Evolutionary conservation across 176 grass and related monocot species (phyloP), one percentile per base, ranked within the genome.

Genomic region (Areca catechu): DNA sequence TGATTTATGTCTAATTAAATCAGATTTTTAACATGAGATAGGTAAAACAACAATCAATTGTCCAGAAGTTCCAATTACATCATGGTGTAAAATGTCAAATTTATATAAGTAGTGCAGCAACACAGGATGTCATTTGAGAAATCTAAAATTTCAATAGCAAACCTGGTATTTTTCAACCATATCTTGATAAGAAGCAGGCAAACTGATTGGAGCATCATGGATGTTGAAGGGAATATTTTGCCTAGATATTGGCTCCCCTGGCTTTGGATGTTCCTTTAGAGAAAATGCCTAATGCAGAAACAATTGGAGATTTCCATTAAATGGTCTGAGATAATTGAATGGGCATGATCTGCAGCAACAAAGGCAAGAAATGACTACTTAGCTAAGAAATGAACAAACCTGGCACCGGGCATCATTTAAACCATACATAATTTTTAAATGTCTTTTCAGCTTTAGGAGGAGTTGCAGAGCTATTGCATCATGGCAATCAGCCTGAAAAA

Each of bases 321-420:
- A 1, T 43, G 10, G 34, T 3, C 14, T 43, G 34, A 43, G 34
- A 29, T 29, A 29, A 29, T 29, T 29, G 27, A 29, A 29, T 29
- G 27, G 27, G 27, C 27, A 29, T 29, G 27, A 29, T 29, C 27
- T 29, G 4, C 27, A 29, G 27, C 27, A 29, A 29, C 27, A 29
- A 29, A 6, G 27, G 27, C 27, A 29, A 29, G 27, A 5, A 4
- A 29, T 29, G 27, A 29, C 27, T 29, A 29, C 27, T 6, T 6
- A 6, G 27, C 6, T 29, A 54, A 67, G 21, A 60, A 51, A 29
- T 22, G 58, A 28, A 21, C 68, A 55, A 67, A 98, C 94, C 94
- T 98, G 94, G 78, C 94, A 98, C 15, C 94, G 84, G 29, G 84
- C 88, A 62, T 98, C 94, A 27, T 76, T 29, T 71, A 98, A 68